These are phyloP conservation scores for Thecaphora frezii DNA, from an alignment of 1,284 basidiomycete species.

Conservation along the genomic window DNA sequence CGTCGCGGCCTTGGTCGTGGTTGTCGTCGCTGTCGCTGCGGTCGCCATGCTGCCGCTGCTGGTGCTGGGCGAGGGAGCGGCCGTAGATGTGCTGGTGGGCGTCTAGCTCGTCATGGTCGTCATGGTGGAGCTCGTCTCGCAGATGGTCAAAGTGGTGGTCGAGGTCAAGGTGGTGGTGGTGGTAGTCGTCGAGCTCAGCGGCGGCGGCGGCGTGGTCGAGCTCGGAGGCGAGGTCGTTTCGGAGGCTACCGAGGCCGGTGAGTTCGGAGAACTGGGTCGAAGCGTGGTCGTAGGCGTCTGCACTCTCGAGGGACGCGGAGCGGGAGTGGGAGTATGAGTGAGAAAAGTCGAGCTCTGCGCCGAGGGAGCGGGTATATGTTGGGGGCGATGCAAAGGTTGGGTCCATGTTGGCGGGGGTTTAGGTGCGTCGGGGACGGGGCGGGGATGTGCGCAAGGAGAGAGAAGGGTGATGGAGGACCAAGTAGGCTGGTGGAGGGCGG, in stretches of 20 bases:
- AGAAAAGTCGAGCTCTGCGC: background rate
- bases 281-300: background rate
- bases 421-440: too few relatives aligned
- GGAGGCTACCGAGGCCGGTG: background rate
- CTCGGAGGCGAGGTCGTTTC: background rate
- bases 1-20: background rate
- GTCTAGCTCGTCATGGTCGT: conserved; percentile 2
- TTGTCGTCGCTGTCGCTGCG: conserved; percentile 2
- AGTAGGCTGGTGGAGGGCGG: too few relatives aligned
- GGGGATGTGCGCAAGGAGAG: too few relatives aligned
- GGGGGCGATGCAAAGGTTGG: conserved; percentile 20
- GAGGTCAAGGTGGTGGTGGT: background rate
- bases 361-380: background rate
- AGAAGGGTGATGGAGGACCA: too few relatives aligned
- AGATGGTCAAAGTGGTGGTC: background rate
- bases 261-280: background rate
- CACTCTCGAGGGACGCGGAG: background rate
- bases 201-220: too few relatives aligned
- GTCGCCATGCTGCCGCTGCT: background rate
- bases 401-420: conserved; percentile 27
- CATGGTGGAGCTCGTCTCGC: too few relatives aligned
- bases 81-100: background rate
- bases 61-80: too few relatives aligned
- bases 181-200: conserved; percentile 10
- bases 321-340: background rate